phyloP scores from a whole-genome alignment of 2,329 filamentous ascomycete genomes.

The Piedraia hortae region DNA sequence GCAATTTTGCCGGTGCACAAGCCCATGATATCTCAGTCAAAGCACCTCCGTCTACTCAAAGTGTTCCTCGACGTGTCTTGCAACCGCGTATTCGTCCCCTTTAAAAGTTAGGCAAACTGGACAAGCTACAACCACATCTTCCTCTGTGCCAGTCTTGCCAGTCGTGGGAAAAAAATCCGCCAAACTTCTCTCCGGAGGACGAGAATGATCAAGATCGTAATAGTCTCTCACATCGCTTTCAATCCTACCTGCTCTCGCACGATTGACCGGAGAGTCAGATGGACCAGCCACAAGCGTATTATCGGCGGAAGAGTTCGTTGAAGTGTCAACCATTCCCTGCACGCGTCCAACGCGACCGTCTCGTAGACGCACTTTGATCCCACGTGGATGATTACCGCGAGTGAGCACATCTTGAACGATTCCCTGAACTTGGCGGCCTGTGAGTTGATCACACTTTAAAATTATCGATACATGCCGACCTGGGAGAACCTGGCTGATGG shows the following conservation, averaged over 20 bases:
- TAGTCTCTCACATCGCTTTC: constrained; percentile 2
- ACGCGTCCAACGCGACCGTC: constrained; percentile 50
- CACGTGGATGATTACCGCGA: constrained; percentile 44
- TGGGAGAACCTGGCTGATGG: constrained; percentile 30
- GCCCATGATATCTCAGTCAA: no score
- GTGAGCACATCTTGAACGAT: constrained; percentile 41
- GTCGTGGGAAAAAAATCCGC: constrained; percentile 7
- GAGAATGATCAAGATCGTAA: constrained; percentile 3
- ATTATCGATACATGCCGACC: constrained; percentile 44
- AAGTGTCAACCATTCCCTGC: constrained; percentile 32
- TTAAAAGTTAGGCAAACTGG: constrained; percentile 39
- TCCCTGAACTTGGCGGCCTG: constrained; percentile 41
- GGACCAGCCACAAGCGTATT: no score
- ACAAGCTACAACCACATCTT: constrained; percentile 19
- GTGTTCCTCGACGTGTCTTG: constrained; percentile 35
- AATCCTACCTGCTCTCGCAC: constrained; percentile 1
- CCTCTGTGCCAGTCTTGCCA: constrained; percentile 6
- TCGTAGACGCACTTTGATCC: constrained; percentile 44
- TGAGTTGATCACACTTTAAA: constrained; percentile 48
- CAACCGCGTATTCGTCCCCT: constrained; percentile 40
- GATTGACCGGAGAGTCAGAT: neutral
- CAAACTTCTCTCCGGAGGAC: constrained; percentile 8
- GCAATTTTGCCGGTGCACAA: no score
- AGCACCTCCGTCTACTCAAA: no score
- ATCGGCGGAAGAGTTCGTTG: constrained; percentile 1